Conservation (phyloP, 305 asterid species). For the Rubia occidens region DNA sequence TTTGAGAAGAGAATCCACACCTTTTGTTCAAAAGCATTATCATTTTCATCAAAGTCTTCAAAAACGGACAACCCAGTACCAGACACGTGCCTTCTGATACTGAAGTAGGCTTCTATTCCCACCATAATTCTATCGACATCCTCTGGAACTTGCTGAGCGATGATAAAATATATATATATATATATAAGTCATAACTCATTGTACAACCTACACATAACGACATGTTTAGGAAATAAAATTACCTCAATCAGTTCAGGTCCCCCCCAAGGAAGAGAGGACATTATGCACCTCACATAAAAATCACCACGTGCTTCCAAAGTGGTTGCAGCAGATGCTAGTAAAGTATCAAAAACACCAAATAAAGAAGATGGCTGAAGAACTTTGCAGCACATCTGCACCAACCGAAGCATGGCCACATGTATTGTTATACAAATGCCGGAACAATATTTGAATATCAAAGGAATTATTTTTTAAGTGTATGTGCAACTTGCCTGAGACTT, state of each 20-base stretch:
- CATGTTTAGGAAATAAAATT: not conserved
- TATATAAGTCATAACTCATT: not conserved
- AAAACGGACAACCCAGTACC: constrained; percentile 68
- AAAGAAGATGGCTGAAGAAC: constrained; percentile 84
- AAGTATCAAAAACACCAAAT: constrained; percentile 70
- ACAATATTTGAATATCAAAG: not conserved
- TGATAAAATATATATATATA: constrained; percentile 13
- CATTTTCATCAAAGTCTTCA: constrained; percentile 47
- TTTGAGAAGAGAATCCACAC: constrained; percentile 30
- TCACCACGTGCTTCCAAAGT: constrained; percentile 98
- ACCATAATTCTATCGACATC: constrained; percentile 97
- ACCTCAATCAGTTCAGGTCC: constrained; percentile 98
- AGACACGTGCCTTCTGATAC: constrained; percentile 81
- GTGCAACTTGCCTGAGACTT: constrained; percentile 19
- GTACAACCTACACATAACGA: not conserved
- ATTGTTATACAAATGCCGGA: not conserved
- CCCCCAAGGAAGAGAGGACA: constrained; percentile 98
- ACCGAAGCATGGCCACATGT: not conserved
- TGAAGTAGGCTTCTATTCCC: constrained; percentile 88
- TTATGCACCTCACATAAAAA: constrained; percentile 72
- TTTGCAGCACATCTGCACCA: constrained; percentile 94
- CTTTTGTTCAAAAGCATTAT: constrained; percentile 46
- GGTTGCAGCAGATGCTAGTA: constrained; percentile 91
- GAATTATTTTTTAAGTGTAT: not conserved
- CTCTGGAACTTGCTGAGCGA: constrained; percentile 91